Conservation (phyloP, 2,329 filamentous ascomycete genomes). For the Aspergillus glaucus region DNA sequence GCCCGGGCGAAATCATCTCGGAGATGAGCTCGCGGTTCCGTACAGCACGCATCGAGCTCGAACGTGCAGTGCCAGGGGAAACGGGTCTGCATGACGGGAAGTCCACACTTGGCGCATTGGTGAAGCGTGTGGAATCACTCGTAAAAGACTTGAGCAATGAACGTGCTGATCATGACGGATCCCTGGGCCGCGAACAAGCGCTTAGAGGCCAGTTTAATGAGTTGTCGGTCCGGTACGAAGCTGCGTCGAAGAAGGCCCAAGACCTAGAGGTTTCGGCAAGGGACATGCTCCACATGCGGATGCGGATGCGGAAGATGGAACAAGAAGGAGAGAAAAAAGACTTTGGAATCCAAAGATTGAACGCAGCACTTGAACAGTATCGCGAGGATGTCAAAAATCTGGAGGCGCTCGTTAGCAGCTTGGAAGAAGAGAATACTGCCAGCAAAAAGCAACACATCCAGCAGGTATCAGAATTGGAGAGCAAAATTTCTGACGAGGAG, state of each 20-base stretch:
- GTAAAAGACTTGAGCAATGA: constrained; percentile 30
- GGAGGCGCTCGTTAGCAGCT: constrained; percentile 35
- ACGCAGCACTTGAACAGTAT: constrained; percentile 39
- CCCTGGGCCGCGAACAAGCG: constrained; percentile 32
- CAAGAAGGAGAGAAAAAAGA: constrained; percentile 35
- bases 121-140: constrained; percentile 32
- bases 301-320: constrained; percentile 38
- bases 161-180: constrained; percentile 24
- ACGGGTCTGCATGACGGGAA: constrained; percentile 34
- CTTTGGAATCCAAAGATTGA: constrained; percentile 37
- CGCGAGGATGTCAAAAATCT: constrained; percentile 37
- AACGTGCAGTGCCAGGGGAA: constrained; percentile 40
- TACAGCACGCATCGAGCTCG: constrained; percentile 38
- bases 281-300: constrained; percentile 41
- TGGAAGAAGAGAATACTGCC: constrained; percentile 34
- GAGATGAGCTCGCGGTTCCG: constrained; percentile 37
- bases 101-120: constrained; percentile 35
- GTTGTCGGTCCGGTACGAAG: constrained; percentile 33
- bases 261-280: constrained; percentile 39
- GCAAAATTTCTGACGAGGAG: constrained; percentile 28
- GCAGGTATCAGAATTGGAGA: constrained; percentile 28
- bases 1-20: constrained; percentile 25
- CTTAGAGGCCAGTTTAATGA: constrained; percentile 41
- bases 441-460: constrained; percentile 22
- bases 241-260: constrained; percentile 29